These are phyloP conservation scores for Byssochlamys sp. DNA, from an alignment of 2,329 filamentous ascomycete species.

Conservation along the genomic window DNA sequence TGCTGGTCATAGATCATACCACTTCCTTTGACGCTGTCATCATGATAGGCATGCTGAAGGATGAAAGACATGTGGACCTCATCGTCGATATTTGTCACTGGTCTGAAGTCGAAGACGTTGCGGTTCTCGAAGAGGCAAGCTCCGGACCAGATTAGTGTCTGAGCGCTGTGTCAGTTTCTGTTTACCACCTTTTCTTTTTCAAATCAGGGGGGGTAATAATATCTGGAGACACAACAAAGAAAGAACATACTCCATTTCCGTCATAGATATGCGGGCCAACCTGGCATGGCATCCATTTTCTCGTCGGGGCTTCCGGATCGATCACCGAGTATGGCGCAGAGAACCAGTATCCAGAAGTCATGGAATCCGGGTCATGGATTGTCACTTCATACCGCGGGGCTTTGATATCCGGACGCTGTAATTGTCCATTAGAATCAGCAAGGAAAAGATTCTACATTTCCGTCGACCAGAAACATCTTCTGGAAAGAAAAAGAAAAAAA, in stretches of 20 bases:
- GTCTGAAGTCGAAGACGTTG: background rate
- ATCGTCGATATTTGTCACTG: background rate
- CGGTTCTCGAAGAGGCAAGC: background rate
- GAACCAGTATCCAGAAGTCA: background rate
- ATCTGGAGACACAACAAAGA: background rate
- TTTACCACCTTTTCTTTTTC: background rate
- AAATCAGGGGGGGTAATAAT: too few species aligned
- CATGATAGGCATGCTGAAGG: constrained; percentile 12
- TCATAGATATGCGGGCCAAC: background rate
- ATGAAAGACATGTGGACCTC: background rate
- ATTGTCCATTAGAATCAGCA: background rate
- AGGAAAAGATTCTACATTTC: background rate
- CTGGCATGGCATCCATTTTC: background rate
- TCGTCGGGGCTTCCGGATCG: background rate
- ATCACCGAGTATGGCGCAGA: background rate
- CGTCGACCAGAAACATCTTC: background rate
- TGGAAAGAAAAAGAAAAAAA: background rate
- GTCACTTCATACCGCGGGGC: background rate
- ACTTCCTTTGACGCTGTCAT: constrained; percentile 21
- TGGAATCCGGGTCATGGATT: background rate
- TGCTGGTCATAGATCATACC: constrained; percentile 41
- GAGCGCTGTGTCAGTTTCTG: background rate
- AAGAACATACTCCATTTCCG: background rate
- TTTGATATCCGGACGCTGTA: background rate
- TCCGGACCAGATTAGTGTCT: background rate